Base-by-base conservation (phyloP, 805 yeast species). In the Kodamaea laetipori region DNA sequence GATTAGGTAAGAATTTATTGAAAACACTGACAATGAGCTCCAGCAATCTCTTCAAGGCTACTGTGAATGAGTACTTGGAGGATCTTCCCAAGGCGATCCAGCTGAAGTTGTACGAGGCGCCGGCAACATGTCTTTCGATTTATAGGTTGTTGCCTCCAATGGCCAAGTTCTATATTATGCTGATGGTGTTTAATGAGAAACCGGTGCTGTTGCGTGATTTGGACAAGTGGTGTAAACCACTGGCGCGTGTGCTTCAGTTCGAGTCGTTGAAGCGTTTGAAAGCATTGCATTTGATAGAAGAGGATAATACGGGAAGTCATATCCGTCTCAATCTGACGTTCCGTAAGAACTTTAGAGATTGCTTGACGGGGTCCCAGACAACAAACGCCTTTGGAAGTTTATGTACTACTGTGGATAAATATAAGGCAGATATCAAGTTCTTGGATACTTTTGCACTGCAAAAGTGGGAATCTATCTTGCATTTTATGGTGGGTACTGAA, bases 401-500 rank as follows among this genome's bases (percentile, higher is more conserved):
- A 26, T 76, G 81, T 41, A 77, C 77, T 15, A 48, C 74, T 28
- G 71, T 73, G 6, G 82, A 81, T 48, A 76, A 78, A 35, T 76
- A 78, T 43, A 67, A 68, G 23, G 84, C 86, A 4, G 81, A 78
- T 37, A 64, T 81, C n/a, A 76, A 73, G 27, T 84, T 83, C 54
- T 69, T 92, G 37, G 95, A 88, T 52, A 71, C 72, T 30, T 90
- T 89, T 64, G 95, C 97, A 10, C 77, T 89, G 5, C 78, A 76
- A 36, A 89, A 86, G 58, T 94, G 99, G 99, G 99, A 94, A 60
- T 80, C 88, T 6, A 92, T 94, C 53, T 71, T 94, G 54, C 98
- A 94, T 71, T 94, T 84, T 68, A 92, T 94, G 98, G 99, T 94
- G 34, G 97, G 98, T 1, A 88, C 97, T 0, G 86, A 87, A 40